Evolutionary conservation across 495 filamentous ascomycete species (phyloP).

Genomic region (Tuber borchii): DNA sequence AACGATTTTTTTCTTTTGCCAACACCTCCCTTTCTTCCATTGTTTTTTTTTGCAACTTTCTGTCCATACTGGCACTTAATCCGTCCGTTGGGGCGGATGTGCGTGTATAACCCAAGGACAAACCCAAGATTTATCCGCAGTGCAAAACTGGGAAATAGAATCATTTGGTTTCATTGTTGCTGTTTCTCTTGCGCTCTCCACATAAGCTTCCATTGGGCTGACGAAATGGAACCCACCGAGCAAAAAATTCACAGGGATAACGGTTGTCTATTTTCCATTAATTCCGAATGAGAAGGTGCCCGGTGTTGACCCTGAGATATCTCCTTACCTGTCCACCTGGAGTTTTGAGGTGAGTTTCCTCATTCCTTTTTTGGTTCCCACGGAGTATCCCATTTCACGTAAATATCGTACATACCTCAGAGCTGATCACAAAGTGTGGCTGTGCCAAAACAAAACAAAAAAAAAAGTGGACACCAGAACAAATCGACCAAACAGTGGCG

Average conservation of each 20-base stretch:
- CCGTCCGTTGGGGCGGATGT: not conserved
- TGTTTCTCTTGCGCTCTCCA: not conserved
- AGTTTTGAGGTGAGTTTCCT: constrained; percentile 62
- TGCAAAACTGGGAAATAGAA: not conserved
- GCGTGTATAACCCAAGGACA: not conserved
- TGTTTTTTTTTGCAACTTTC: not conserved
- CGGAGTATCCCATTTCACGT: not conserved
- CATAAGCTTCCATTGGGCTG: constrained; percentile 26
- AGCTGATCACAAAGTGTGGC: constrained; percentile 9
- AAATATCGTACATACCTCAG: not conserved
- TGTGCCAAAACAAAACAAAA: constrained; percentile 8
- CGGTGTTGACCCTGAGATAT: constrained; percentile 69
- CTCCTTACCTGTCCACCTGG: constrained; percentile 89
- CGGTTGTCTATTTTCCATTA: constrained; percentile 86
- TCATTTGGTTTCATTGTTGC: not conserved
- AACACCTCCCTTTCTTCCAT: not conserved
- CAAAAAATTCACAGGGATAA: constrained; percentile 47
- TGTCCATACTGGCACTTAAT: not conserved
- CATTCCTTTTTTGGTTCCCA: constrained; percentile 5
- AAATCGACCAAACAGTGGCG: constrained; percentile 72
- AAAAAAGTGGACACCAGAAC: constrained; percentile 63
- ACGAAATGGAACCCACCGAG: constrained; percentile 9
- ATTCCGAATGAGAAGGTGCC: constrained; percentile 70
- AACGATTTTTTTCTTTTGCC: not conserved
- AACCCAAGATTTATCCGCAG: not conserved